phyloP scores from a whole-genome alignment of 1,284 basidiomycete genomes.

The Grifola frondosa region DNA sequence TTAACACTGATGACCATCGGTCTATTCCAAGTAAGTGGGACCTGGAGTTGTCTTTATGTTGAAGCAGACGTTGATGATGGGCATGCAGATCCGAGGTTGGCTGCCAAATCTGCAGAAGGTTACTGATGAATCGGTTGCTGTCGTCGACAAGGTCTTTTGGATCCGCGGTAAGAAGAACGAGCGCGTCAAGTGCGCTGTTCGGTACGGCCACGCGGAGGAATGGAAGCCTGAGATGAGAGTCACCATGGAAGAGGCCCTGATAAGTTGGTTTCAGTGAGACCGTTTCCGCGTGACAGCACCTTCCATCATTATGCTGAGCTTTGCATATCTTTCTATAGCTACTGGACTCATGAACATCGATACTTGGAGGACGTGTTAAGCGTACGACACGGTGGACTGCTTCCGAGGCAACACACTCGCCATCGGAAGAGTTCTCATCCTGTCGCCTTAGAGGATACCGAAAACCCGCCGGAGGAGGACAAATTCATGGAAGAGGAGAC shows the following conservation, averaged over 20 bases:
- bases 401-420: too few species aligned
- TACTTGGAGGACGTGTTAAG: slow-evolving; percentile 33
- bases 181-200: slow-evolving; percentile 38
- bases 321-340: slow-evolving; percentile 1
- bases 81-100: slow-evolving; percentile 33
- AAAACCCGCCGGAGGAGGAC: too few species aligned
- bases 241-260: slow-evolving; percentile 31
- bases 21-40: slow-evolving; percentile 47
- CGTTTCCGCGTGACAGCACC: neutral
- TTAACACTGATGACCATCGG: slow-evolving; percentile 58
- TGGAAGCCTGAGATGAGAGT: slow-evolving; percentile 27
- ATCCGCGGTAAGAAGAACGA: slow-evolving; percentile 24
- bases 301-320: neutral
- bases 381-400: slow-evolving; percentile 46
- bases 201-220: slow-evolving; percentile 27
- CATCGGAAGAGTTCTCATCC: too few species aligned
- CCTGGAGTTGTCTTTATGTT: neutral
- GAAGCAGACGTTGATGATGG: neutral
- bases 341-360: slow-evolving; percentile 31
- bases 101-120: slow-evolving; percentile 52
- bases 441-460: too few species aligned
- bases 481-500: too few species aligned
- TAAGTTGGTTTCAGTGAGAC: slow-evolving; percentile 48
- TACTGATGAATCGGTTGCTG: slow-evolving; percentile 22
- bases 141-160: slow-evolving; percentile 37